Percentiles rank a stretch among this genome's conserved stretches.
Evolutionary conservation across 73 alveolate species (phyloP).

Genomic region (Urostyla sp.): DNA sequence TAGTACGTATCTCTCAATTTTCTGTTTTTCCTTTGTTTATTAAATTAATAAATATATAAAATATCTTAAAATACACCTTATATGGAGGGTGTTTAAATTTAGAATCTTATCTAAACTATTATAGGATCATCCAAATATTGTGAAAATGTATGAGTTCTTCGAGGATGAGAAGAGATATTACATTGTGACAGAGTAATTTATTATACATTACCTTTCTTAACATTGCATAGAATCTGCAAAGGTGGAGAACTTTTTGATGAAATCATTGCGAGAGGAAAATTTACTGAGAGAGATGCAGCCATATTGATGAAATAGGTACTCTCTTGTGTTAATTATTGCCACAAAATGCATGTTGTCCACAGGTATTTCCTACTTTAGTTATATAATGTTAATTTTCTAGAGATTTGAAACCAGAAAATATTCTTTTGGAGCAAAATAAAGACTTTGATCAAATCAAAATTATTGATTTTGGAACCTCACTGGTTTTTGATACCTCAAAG

Average conservation of each 20-base stretch:
- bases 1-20: constrained; percentile 48
- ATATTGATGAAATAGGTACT: constrained; percentile 93
- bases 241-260: constrained; percentile 97
- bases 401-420: constrained; percentile 89
- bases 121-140: constrained; percentile 94
- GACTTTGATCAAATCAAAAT: constrained; percentile 83
- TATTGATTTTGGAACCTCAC: constrained; percentile 96
- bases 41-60: not conserved
- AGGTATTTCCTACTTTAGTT: constrained; percentile 2
- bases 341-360: constrained; percentile 92
- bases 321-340: constrained; percentile 96
- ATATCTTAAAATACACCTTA: constrained; percentile 12
- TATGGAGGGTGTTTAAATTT: no score
- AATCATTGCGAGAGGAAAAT: constrained; percentile 83
- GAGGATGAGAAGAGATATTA: constrained; percentile 90
- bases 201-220: not conserved
- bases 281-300: constrained; percentile 91
- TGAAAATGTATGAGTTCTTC: constrained; percentile 93
- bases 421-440: constrained; percentile 75
- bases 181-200: constrained; percentile 89
- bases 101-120: not conserved
- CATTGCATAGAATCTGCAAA: constrained; percentile 81
- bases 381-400: constrained; percentile 9
- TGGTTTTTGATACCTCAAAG: constrained; percentile 66
- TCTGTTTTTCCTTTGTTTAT: not conserved